phyloP scores from a whole-genome alignment of 495 filamentous ascomycete species.

The Penicillium canescens region DNA sequence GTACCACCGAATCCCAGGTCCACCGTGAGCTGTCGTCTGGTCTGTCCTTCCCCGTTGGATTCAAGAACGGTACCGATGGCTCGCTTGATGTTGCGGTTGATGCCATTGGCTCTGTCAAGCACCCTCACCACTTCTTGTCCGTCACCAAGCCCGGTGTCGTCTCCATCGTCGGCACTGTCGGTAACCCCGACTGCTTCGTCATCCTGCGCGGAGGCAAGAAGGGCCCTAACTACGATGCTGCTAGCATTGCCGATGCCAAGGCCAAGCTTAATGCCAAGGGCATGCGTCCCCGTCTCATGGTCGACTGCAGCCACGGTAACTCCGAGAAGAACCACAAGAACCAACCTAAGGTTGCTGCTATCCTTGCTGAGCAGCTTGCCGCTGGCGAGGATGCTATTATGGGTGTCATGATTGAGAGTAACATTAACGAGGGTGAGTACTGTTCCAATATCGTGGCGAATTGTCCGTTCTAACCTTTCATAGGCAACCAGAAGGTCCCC shows the following conservation, averaged over 20 bases:
- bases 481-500: constrained; percentile 89
- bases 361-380: constrained; percentile 79
- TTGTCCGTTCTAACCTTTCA: constrained; percentile 9
- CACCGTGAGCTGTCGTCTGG: constrained; percentile 95
- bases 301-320: constrained; percentile 98
- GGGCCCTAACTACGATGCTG: constrained; percentile 90
- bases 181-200: constrained; percentile 98
- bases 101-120: constrained; percentile 89
- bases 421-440: constrained; percentile 83
- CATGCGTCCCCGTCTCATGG: constrained; percentile 79
- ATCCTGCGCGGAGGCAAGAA: constrained; percentile 92
- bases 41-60: constrained; percentile 94
- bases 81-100: constrained; percentile 88
- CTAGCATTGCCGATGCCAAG: constrained; percentile 78
- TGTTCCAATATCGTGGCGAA: neutral
- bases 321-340: constrained; percentile 95
- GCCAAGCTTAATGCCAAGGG: constrained; percentile 65
- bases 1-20: constrained; percentile 93
- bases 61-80: constrained; percentile 99
- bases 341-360: constrained; percentile 90
- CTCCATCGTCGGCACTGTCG: constrained; percentile 91
- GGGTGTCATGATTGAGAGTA: constrained; percentile 98
- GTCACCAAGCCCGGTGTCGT: constrained; percentile 97
- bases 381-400: constrained; percentile 85
- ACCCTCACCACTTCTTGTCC: constrained; percentile 96